These are phyloP conservation scores for Solanum habrochaites DNA, from an alignment of 257 asterid genomes.

Conservation along the genomic window DNA sequence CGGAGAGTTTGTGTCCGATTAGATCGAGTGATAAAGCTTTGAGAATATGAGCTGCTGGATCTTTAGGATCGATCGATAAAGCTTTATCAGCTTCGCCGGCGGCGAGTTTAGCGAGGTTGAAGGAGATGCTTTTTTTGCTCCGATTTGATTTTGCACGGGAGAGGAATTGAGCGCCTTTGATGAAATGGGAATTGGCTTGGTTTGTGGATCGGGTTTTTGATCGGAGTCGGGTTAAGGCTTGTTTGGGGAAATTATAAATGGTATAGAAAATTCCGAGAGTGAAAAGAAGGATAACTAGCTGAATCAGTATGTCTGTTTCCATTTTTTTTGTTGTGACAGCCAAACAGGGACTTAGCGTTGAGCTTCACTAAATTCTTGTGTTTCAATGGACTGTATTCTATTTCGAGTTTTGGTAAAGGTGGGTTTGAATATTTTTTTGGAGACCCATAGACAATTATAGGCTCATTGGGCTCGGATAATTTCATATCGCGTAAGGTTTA, in stretches of 20 bases:
- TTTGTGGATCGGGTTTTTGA: constrained; percentile 40
- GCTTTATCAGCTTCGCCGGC: constrained; percentile 67
- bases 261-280: constrained; percentile 48
- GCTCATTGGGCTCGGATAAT: neutral
- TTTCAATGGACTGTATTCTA: neutral
- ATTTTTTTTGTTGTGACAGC: neutral
- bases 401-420: neutral
- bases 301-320: constrained; percentile 41
- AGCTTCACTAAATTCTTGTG: neutral
- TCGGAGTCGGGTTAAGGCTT: constrained; percentile 52
- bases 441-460: neutral
- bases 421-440: neutral
- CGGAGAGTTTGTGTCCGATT: constrained; percentile 57
- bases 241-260: constrained; percentile 49
- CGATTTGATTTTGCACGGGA: constrained; percentile 62
- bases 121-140: constrained; percentile 33
- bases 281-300: constrained; percentile 41
- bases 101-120: constrained; percentile 70
- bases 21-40: constrained; percentile 67
- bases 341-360: neutral
- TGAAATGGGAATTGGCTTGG: constrained; percentile 73
- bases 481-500: neutral
- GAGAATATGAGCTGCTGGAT: constrained; percentile 76
- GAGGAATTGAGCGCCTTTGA: constrained; percentile 69
- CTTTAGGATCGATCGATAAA: constrained; percentile 51